These are phyloP conservation scores for Neopestalotiopsis sp. DNA, from an alignment of 2,329 filamentous ascomycete species.

Conservation along the genomic window DNA sequence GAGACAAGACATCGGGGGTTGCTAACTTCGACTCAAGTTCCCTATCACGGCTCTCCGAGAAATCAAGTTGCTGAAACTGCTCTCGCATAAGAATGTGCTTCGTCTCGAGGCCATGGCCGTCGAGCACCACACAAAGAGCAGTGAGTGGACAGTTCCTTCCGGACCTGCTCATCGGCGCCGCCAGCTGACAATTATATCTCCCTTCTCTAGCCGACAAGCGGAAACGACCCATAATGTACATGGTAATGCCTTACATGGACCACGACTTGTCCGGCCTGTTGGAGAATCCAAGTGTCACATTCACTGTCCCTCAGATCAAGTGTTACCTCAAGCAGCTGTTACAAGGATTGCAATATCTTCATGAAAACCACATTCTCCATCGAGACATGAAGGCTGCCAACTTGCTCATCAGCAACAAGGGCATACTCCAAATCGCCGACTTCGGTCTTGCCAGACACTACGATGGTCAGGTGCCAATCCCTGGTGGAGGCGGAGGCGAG, in stretches of 20 bases:
- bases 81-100: constrained; percentile 90
- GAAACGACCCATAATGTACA: constrained; percentile 90
- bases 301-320: constrained; percentile 92
- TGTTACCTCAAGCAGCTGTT: constrained; percentile 96
- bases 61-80: constrained; percentile 94
- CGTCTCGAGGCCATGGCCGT: constrained; percentile 95
- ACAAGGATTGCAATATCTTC: constrained; percentile 86
- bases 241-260: constrained; percentile 99
- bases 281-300: constrained; percentile 88
- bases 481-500: constrained; percentile 81
- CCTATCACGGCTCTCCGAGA: constrained; percentile 98
- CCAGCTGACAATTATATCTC: constrained; percentile 27
- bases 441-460: constrained; percentile 95
- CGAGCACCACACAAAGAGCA: constrained; percentile 61
- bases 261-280: constrained; percentile 97
- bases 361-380: constrained; percentile 88
- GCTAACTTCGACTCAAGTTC: constrained; percentile 59
- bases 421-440: constrained; percentile 94
- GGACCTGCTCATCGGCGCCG: neutral
- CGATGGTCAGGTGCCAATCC: constrained; percentile 78
- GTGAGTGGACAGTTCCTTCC: constrained; percentile 25
- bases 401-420: constrained; percentile 91
- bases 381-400: constrained; percentile 99
- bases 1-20: neutral
- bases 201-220: constrained; percentile 68